Percentiles rank a stretch among this genome's conserved stretches.
Evolutionary conservation across 1,284 basidiomycete species (phyloP).

Genomic region (Puccinia novopanici): DNA sequence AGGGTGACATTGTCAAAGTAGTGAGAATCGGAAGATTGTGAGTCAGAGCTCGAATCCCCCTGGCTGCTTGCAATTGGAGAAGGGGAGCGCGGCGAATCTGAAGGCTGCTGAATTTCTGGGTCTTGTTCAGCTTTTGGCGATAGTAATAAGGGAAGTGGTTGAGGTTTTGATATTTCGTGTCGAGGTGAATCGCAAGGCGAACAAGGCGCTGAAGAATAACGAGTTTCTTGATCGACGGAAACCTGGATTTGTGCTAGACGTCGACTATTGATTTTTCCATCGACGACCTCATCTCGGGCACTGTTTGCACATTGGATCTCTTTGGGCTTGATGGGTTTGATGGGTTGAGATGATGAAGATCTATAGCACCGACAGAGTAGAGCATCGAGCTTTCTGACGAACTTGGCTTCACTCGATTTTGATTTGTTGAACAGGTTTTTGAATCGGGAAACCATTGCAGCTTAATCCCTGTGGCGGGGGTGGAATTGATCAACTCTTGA

Average conservation of each 20-base stretch:
- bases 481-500: background rate
- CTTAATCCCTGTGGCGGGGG: background rate
- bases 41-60: background rate
- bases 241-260: background rate
- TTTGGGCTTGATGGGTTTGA: background rate
- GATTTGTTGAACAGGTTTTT: slow-evolving; percentile 23
- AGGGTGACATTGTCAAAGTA: slow-evolving; percentile 3
- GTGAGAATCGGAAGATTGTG: slow-evolving; percentile 2
- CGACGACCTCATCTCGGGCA: background rate
- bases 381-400: slow-evolving; percentile 1
- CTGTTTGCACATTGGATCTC: background rate
- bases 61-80: background rate
- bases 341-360: slow-evolving; percentile 18
- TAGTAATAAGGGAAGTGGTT: background rate
- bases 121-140: background rate
- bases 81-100: background rate
- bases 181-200: background rate
- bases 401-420: slow-evolving; percentile 12
- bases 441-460: slow-evolving; percentile 16
- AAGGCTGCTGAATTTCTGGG: background rate
- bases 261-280: background rate
- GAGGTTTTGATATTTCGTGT: too few relatives aligned
- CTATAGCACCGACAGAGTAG: slow-evolving; percentile 6
- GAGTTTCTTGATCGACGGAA: background rate
- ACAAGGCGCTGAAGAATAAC: background rate